Conservation (phyloP, 2,329 filamentous ascomycete species). For the Arthroderma sp. region DNA sequence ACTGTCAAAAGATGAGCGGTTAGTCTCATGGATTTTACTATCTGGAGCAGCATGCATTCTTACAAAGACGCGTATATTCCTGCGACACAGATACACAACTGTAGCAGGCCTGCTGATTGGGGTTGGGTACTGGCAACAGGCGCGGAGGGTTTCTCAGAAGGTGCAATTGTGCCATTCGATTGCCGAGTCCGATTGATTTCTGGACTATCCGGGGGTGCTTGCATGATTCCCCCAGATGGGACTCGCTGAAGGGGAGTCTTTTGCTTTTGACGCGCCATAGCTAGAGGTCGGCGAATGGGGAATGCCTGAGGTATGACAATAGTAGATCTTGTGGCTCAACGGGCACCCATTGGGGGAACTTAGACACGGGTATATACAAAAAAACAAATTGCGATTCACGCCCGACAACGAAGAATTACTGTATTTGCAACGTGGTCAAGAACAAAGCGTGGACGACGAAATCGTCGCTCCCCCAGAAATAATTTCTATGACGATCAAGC, state of each 20-base stretch:
- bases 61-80: slow-evolving; percentile 98
- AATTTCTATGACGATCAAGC: too few relatives aligned
- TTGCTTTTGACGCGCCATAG: slow-evolving; percentile 63
- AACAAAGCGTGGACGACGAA: too few relatives aligned
- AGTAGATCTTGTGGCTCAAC: neutral
- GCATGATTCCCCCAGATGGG: slow-evolving; percentile 53
- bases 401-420: neutral
- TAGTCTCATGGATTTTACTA: neutral
- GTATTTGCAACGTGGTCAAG: neutral
- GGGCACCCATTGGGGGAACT: neutral
- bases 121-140: slow-evolving; percentile 18
- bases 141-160: slow-evolving; percentile 11
- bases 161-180: slow-evolving; percentile 19
- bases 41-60: neutral
- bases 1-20: slow-evolving; percentile 32
- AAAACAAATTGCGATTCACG: neutral
- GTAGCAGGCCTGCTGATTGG: slow-evolving; percentile 47
- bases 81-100: slow-evolving; percentile 74
- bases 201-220: slow-evolving; percentile 21
- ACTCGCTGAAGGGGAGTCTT: slow-evolving; percentile 50
- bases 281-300: neutral
- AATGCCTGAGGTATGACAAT: neutral
- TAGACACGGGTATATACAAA: neutral
- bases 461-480: too few relatives aligned
- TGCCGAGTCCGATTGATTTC: slow-evolving; percentile 15